A percentile compares a stretch with the other conserved stretches of the same genome.
These are phyloP conservation scores for Spiraea crenata DNA, from an alignment of 331 rosid genomes.

Conservation along the genomic window DNA sequence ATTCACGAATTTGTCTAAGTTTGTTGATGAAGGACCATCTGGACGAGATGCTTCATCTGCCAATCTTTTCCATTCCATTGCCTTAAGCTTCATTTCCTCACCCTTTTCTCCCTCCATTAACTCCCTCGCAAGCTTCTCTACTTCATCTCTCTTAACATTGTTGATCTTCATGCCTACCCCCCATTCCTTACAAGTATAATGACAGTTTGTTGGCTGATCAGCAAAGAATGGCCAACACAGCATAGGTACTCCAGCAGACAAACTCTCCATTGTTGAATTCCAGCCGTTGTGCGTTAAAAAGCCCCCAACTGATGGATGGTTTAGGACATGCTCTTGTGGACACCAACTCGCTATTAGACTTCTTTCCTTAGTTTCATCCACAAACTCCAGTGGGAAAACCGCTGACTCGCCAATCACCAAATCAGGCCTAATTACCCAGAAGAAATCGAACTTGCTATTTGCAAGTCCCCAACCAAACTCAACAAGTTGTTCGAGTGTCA, in stretches of 20 bases:
- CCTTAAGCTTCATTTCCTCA: conserved; percentile 4
- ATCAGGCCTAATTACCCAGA: conserved; percentile 2
- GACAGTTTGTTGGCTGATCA: not conserved
- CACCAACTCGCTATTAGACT: too few relatives aligned
- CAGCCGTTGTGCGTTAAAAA: too few relatives aligned
- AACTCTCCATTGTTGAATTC: not conserved
- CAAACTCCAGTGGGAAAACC: too few relatives aligned
- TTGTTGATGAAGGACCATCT: not conserved
- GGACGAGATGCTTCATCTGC: conserved; percentile 3
- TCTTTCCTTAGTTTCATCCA: too few relatives aligned
- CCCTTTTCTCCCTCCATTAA: not conserved
- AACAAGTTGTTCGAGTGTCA: not conserved
- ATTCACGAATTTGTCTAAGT: too few relatives aligned
- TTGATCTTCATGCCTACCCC: too few relatives aligned
- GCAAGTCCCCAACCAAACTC: conserved; percentile 12
- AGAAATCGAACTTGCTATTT: not conserved
- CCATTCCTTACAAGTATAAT: too few relatives aligned
- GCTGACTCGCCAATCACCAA: not conserved
- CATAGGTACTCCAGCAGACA: conserved; percentile 6
- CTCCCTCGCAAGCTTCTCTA: too few relatives aligned
- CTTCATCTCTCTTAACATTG: too few relatives aligned
- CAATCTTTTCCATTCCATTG: not conserved
- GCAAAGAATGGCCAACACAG: not conserved
- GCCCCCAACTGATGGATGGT: too few relatives aligned
- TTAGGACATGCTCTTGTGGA: too few relatives aligned